Percentiles rank a stretch among this genome's conserved stretches.
Evolutionary conservation across 768 basidiomycete genomes (phyloP).

Genomic region (Termitomyces sp.): DNA sequence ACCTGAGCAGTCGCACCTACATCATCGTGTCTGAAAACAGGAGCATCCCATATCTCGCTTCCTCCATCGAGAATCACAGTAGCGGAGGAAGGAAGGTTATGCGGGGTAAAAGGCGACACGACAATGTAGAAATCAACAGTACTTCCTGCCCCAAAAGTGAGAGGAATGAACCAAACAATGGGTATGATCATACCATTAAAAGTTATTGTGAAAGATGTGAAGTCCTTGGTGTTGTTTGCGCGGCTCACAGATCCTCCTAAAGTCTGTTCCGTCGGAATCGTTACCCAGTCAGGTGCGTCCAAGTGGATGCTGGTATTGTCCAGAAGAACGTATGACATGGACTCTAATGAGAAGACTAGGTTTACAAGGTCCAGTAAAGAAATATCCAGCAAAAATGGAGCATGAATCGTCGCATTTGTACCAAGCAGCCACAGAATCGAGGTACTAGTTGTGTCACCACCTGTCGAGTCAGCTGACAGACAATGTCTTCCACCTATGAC

Average conservation of each 20-base stretch:
- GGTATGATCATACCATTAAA: neutral
- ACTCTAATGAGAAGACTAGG: neutral
- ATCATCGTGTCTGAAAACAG: neutral
- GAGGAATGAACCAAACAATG: neutral
- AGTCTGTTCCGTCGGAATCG: neutral
- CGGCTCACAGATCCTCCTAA: neutral
- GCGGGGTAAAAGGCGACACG: neutral
- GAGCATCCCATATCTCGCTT: neutral
- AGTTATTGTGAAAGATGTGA: neutral
- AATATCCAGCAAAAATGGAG: neutral
- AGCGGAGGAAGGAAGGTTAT: neutral
- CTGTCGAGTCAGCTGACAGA: neutral
- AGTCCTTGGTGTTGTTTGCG: neutral
- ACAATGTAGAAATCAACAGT: neutral
- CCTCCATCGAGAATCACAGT: neutral
- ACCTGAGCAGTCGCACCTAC: neutral
- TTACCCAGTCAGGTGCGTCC: neutral
- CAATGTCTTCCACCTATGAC: too few species aligned
- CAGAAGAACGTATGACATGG: neutral
- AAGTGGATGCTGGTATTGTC: neutral
- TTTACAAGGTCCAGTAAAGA: neutral
- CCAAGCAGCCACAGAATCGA: neutral
- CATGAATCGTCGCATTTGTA: too few species aligned
- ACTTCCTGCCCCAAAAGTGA: neutral
- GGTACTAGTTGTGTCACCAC: neutral